phyloP scores from a whole-genome alignment of 192 early-diverging fungal genomes.

The Gaertneriomyces semiglobifer region DNA sequence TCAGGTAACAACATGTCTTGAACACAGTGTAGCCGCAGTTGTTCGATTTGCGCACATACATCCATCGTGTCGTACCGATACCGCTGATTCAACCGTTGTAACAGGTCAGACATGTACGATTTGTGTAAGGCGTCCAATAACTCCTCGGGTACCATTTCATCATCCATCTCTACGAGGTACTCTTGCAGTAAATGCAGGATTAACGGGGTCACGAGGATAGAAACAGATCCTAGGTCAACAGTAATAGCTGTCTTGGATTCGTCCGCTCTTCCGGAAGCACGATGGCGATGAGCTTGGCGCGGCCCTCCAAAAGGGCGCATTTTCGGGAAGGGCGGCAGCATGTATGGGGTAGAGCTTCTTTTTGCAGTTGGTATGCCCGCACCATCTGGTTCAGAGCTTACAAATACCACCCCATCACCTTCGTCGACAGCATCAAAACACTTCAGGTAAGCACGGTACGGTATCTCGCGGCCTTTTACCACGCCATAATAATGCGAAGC shows the following conservation, averaged over 20 bases:
- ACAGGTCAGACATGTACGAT: conserved; percentile 58
- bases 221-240: conserved; percentile 31
- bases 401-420: too few relatives aligned
- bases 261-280: too few relatives aligned
- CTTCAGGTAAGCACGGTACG: conserved; percentile 56
- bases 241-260: too few relatives aligned
- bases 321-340: too few relatives aligned
- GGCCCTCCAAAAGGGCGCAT: too few relatives aligned
- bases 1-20: conserved; percentile 66
- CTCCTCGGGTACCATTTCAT: conserved; percentile 29
- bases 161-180: conserved; percentile 36
- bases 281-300: too few relatives aligned
- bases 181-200: conserved; percentile 66
- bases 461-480: conserved; percentile 28
- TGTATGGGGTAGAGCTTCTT: too few relatives aligned
- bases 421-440: conserved; percentile 24
- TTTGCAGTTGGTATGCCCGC: too few relatives aligned
- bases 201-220: conserved; percentile 65
- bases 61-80: conserved; percentile 51
- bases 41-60: conserved; percentile 51
- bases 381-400: too few relatives aligned
- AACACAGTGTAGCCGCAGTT: conserved; percentile 55
- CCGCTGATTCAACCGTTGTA: conserved; percentile 47
- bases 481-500: too few relatives aligned
- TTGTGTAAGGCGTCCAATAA: conserved; percentile 66